Evolutionary conservation across 129 eudicot genomes (phyloP).

Genomic region (Tagetes erecta): DNA sequence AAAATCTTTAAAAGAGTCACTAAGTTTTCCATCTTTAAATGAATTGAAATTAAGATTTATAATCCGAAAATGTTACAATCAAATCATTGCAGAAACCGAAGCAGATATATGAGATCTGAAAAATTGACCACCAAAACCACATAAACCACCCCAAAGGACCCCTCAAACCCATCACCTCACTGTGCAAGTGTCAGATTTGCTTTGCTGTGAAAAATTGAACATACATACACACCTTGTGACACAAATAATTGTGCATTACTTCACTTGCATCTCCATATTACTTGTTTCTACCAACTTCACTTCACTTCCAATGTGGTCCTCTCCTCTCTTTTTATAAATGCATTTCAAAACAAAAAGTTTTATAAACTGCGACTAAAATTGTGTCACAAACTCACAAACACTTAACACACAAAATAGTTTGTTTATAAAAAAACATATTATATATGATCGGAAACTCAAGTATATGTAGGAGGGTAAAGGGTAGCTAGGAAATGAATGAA

Average conservation of each 20-base stretch:
- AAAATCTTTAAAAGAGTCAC: too few relatives aligned
- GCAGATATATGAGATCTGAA: conserved; percentile 26
- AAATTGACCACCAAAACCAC: conserved; percentile 17
- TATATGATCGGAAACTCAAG: too few relatives aligned
- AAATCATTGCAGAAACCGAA: conserved; percentile 21
- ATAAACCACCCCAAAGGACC: conserved; percentile 22
- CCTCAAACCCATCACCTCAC: conserved; percentile 32
- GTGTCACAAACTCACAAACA: too few relatives aligned
- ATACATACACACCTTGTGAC: conserved; percentile 35
- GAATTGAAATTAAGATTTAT: not conserved
- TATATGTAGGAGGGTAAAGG: not conserved
- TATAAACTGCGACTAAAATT: not conserved
- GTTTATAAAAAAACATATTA: too few relatives aligned
- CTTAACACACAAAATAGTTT: too few relatives aligned
- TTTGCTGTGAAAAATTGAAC: conserved; percentile 23
- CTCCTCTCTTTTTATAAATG: not conserved
- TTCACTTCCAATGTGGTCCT: conserved; percentile 21
- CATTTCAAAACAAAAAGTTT: too few relatives aligned
- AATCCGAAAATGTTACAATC: not conserved
- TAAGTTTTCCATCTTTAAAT: not conserved
- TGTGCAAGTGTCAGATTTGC: conserved; percentile 33
- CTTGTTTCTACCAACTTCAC: conserved; percentile 19
- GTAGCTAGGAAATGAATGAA: not conserved
- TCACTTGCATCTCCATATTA: not conserved
- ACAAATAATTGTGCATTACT: conserved; percentile 32